Conservation (phyloP, 1,284 basidiomycete genomes). For the Tetrapyrgos nigripes region DNA sequence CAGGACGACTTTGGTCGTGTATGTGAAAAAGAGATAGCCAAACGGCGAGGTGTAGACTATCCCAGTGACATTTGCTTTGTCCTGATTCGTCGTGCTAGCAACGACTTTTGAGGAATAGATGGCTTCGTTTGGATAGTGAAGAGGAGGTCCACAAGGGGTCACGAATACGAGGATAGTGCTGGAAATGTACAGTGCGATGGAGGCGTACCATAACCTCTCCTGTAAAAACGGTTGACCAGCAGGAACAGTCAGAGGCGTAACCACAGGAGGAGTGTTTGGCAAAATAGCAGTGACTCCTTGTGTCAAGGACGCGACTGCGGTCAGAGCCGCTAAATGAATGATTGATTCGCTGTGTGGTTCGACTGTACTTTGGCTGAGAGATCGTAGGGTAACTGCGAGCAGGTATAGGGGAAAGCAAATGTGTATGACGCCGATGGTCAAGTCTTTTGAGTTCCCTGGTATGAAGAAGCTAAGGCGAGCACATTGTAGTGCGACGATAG, state of each 20-base stretch:
- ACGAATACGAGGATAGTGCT: slow-evolving; percentile 57
- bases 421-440: slow-evolving; percentile 56
- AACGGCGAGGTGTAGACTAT: slow-evolving; percentile 60
- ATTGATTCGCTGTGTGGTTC: slow-evolving; percentile 65
- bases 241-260: slow-evolving; percentile 17
- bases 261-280: slow-evolving; percentile 47
- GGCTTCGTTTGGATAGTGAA: slow-evolving; percentile 72
- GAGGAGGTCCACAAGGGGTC: slow-evolving; percentile 73
- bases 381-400: slow-evolving; percentile 56
- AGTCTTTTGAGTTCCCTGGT: slow-evolving; percentile 32
- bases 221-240: slow-evolving; percentile 31
- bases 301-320: slow-evolving; percentile 58
- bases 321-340: slow-evolving; percentile 68
- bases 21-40: slow-evolving; percentile 76
- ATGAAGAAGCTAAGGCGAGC: slow-evolving; percentile 60
- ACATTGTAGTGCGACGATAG: slow-evolving; percentile 57
- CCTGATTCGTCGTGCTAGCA: slow-evolving; percentile 56
- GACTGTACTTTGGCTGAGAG: slow-evolving; percentile 58
- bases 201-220: slow-evolving; percentile 54
- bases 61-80: slow-evolving; percentile 73
- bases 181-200: slow-evolving; percentile 56
- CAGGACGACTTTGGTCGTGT: slow-evolving; percentile 85
- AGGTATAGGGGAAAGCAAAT: slow-evolving; percentile 67
- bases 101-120: slow-evolving; percentile 81
- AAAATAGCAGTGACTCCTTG: slow-evolving; percentile 60